These are phyloP conservation scores for Ogataea sp. DNA, from an alignment of 805 yeast species.

Conservation along the genomic window DNA sequence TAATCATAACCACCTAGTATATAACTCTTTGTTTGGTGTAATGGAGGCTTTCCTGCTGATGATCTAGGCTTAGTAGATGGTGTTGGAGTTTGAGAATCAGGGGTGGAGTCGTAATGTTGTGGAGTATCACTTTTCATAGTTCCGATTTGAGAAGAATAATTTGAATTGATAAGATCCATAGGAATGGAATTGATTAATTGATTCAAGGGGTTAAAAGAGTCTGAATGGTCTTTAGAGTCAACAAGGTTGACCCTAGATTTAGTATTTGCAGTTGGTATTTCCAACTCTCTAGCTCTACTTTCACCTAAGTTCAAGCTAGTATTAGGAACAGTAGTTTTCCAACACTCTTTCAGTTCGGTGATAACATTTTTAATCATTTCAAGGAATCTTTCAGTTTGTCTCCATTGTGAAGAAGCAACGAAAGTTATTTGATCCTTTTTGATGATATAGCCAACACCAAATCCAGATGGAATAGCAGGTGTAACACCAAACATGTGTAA, in stretches of 20 bases:
- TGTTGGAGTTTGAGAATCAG: neutral
- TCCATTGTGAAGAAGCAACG: conserved; percentile 52
- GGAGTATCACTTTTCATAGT: conserved; percentile 3
- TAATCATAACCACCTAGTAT: conserved; percentile 54
- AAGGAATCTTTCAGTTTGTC: conserved; percentile 50
- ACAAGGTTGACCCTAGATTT: neutral
- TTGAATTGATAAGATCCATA: conserved; percentile 23
- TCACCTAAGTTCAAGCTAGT: conserved; percentile 2
- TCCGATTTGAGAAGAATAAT: conserved; percentile 12
- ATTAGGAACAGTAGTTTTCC: conserved; percentile 15
- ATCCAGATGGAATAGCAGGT: conserved; percentile 50
- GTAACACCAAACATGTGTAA: conserved; percentile 52
- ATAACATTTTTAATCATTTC: conserved; percentile 44
- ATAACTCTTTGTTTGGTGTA: conserved; percentile 10
- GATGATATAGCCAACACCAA: conserved; percentile 48
- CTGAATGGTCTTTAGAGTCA: too few relatives aligned
- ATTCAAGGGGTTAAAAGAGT: too few relatives aligned
- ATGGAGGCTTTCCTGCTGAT: neutral
- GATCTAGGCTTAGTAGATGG: neutral
- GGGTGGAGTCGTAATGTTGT: neutral
- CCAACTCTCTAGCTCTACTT: conserved; percentile 16
- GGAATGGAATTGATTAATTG: conserved; percentile 24
- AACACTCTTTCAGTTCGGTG: conserved; percentile 32
- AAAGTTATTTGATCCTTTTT: conserved; percentile 41
- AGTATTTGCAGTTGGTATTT: conserved; percentile 6